Conservation (phyloP, 257 asterid genomes). For the Solanum dulcamara region DNA sequence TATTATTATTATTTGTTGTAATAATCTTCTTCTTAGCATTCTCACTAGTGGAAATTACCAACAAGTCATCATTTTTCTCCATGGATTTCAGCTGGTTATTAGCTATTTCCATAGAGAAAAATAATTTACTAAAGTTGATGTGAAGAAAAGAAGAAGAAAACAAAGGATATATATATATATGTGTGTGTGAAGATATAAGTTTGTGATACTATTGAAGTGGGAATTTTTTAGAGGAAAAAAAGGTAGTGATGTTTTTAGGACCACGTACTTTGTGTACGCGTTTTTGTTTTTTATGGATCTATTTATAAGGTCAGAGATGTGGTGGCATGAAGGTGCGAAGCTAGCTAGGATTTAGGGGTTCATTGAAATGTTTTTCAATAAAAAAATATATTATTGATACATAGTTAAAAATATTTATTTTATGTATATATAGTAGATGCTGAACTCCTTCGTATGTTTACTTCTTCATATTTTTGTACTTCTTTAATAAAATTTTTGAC, state of each 20-base stretch:
- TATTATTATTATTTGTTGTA: neutral
- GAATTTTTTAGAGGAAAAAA: slow-evolving; percentile 36
- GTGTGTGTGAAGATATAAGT: neutral
- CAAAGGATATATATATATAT: neutral
- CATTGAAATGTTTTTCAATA: rapidly evolving
- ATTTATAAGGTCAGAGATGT: neutral
- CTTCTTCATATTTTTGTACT: neutral
- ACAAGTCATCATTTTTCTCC: slow-evolving; percentile 16
- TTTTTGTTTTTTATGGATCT: neutral
- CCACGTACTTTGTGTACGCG: slow-evolving; percentile 22
- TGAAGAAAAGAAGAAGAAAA: neutral
- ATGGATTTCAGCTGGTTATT: neutral
- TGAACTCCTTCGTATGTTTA: neutral
- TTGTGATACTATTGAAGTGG: slow-evolving; percentile 20
- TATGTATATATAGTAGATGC: neutral
- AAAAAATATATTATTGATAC: no score
- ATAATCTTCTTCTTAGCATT: slow-evolving; percentile 32
- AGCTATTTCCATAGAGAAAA: neutral
- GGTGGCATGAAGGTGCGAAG: neutral
- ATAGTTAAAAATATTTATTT: no score
- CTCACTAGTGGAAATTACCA: neutral
- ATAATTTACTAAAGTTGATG: neutral
- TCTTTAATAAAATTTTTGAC: neutral
- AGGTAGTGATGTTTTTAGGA: slow-evolving; percentile 43
- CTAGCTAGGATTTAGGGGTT: no score